Conservation (phyloP, 805 yeast species). For the Scheffersomyces lignosus region DNA sequence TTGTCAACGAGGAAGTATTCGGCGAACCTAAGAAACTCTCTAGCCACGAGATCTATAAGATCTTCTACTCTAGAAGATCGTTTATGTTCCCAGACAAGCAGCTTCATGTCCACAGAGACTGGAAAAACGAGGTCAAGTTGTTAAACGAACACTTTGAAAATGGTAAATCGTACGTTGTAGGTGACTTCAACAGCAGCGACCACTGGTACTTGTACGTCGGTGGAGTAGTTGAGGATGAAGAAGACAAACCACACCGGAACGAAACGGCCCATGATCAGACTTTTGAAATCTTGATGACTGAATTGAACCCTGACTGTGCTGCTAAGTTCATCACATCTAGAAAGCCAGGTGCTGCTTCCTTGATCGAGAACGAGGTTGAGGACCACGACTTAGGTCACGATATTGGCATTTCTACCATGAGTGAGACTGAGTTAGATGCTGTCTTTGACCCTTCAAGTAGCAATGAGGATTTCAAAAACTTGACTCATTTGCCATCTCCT, state of each 20-base stretch:
- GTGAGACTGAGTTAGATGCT: conserved; percentile 58
- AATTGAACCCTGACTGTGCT: conserved; percentile 58
- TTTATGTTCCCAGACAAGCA: conserved; percentile 93
- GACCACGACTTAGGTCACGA: conserved; percentile 78
- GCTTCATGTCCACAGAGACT: conserved; percentile 73
- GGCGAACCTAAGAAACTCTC: conserved; percentile 17
- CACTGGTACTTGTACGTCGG: conserved; percentile 90
- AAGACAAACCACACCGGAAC: conserved; percentile 4
- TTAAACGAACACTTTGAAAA: conserved; percentile 63
- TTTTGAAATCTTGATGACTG: conserved; percentile 89
- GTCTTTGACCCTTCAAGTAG: conserved; percentile 36
- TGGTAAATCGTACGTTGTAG: conserved; percentile 73
- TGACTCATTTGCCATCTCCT: conserved; percentile 34
- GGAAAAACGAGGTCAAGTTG: conserved; percentile 77
- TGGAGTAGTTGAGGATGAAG: conserved; percentile 27
- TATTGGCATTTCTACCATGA: conserved; percentile 69
- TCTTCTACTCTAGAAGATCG: conserved; percentile 87
- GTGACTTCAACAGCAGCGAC: conserved; percentile 68
- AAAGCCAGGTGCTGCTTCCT: conserved; percentile 40
- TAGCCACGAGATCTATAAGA: conserved; percentile 51
- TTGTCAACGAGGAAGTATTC: conserved; percentile 27
- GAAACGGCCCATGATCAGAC: conserved; percentile 56
- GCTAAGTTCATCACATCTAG: conserved; percentile 59
- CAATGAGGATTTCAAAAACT: conserved; percentile 2
- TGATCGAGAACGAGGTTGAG: conserved; percentile 42